phyloP scores from a whole-genome alignment of 768 basidiomycete genomes.

The Guyanaporus albipodus region DNA sequence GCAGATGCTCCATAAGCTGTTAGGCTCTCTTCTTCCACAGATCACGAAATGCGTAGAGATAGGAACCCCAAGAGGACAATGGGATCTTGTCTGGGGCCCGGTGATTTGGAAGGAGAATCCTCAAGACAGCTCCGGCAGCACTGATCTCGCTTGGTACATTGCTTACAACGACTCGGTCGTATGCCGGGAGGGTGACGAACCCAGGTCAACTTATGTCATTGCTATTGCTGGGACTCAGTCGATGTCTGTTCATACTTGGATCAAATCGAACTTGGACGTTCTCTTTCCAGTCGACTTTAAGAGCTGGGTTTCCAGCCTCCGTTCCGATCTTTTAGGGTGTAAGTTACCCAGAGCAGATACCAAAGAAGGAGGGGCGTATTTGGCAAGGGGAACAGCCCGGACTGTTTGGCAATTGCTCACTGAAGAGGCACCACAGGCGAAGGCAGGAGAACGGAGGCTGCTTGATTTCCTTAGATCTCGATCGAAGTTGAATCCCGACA shows the following conservation, averaged over 20 bases:
- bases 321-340: not conserved
- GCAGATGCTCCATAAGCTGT: not conserved
- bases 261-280: conserved; percentile 8
- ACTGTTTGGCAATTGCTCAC: conserved; percentile 2
- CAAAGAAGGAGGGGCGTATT: not conserved
- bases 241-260: not conserved
- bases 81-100: conserved; percentile 14
- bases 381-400: conserved; percentile 1
- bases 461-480: not conserved
- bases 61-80: not conserved
- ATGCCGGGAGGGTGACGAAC: not conserved
- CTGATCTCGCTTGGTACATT: conserved; percentile 10
- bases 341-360: not conserved
- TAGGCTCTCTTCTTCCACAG: not conserved
- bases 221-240: conserved; percentile 8
- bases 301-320: conserved; percentile 1
- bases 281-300: conserved; percentile 2
- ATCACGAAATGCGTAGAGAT: not conserved
- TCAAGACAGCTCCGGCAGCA: not conserved
- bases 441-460: not conserved
- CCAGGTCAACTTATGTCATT: conserved; percentile 8
- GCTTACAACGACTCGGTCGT: conserved; percentile 1
- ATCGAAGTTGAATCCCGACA: not conserved
- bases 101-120: conserved; percentile 3
- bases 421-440: not conserved